phyloP scores from a whole-genome alignment of 768 basidiomycete genomes.

The Xerocomus potaroensis region DNA sequence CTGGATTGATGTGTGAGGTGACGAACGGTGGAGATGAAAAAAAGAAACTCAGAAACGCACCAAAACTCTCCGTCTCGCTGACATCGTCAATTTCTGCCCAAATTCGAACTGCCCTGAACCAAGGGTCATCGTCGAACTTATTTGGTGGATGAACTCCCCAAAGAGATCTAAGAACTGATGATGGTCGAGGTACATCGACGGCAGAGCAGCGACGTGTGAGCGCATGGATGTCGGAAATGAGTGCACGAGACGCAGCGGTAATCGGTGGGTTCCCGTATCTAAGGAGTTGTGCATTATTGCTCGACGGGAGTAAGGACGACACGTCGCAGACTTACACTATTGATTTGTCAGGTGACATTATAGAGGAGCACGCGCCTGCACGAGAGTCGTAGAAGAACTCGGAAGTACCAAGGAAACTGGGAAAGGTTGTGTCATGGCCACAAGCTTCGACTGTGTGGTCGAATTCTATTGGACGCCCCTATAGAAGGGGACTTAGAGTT shows the following conservation, averaged over 20 bases:
- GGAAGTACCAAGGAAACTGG: slow-evolving; percentile 47
- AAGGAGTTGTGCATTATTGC: slow-evolving; percentile 8
- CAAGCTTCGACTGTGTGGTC: slow-evolving; percentile 67
- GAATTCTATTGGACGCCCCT: slow-evolving; percentile 41
- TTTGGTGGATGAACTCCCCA: slow-evolving; percentile 37
- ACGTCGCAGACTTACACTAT: slow-evolving; percentile 26
- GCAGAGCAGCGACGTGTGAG: slow-evolving; percentile 56
- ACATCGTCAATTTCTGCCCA: slow-evolving; percentile 77
- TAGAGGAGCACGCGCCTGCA: slow-evolving; percentile 48
- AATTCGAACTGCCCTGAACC: slow-evolving; percentile 61
- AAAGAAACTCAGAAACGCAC: slow-evolving; percentile 35
- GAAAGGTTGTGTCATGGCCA: slow-evolving; percentile 44
- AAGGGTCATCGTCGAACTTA: slow-evolving; percentile 32
- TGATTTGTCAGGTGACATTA: slow-evolving; percentile 5
- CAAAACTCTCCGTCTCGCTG: slow-evolving; percentile 76
- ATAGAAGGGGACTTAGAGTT: slow-evolving; percentile 12
- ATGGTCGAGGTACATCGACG: slow-evolving; percentile 65
- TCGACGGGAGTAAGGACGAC: background rate
- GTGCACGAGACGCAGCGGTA: slow-evolving; percentile 67
- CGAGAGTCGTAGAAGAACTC: slow-evolving; percentile 67
- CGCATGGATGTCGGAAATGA: slow-evolving; percentile 68
- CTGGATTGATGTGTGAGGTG: slow-evolving; percentile 33
- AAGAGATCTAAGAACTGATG: slow-evolving; percentile 54
- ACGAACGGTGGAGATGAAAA: background rate
- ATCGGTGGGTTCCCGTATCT: slow-evolving; percentile 80